Base-by-base conservation (phyloP, 495 filamentous ascomycete genomes). In the Penicillium canescens region DNA sequence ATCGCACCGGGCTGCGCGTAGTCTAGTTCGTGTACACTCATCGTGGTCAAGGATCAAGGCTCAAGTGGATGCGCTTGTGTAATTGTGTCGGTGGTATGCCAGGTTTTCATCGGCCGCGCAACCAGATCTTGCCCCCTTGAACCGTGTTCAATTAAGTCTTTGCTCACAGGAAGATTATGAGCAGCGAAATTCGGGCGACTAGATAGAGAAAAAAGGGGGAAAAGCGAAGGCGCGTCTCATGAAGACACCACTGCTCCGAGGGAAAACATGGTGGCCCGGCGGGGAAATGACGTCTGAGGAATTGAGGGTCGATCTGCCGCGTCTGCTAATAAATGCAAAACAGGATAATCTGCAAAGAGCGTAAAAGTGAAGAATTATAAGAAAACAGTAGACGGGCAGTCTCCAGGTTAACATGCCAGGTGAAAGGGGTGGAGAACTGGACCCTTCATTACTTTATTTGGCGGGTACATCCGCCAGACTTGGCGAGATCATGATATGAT, bases 1-100 rank as follows among this genome's bases (percentile, higher is more conserved):
- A 47, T 23, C 5, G 40, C 39, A 14, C 46, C 52, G 4, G 46
- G 55, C 23, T 62, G 61, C 31, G 70, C 70, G 50, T 73, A 68
- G 49, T 73, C 70, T 8, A 63, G 37, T 6, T 66, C 62, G 46
- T 65, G 62, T 31, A 69, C 49, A 40, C 70, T 74, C 69, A 73
- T 72, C 11, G 21, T 54, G 57, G 42, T 6, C 4, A 10, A 7
- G 28, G 18, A 18, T 42, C 6, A 24, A 16, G 38, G 38, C n/a
- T 50, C 28, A 42, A 16, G 39, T 31, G 14, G 24, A 49, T 28
- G 44, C 24, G 53, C 24, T 33, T 14, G 40, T 37, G 35, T 11
- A 51, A 42, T 44, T 16, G 31, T 23, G 28, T 37, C 40, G 28
- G 46, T 42, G 14, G 41, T 24, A 49, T 18, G 46, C 31, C 6